A percentile compares a stretch with the other conserved stretches of the same genome.
Conservation (phyloP, 2,329 filamentous ascomycete genomes). For the Fusarium solani-melongenae region DNA sequence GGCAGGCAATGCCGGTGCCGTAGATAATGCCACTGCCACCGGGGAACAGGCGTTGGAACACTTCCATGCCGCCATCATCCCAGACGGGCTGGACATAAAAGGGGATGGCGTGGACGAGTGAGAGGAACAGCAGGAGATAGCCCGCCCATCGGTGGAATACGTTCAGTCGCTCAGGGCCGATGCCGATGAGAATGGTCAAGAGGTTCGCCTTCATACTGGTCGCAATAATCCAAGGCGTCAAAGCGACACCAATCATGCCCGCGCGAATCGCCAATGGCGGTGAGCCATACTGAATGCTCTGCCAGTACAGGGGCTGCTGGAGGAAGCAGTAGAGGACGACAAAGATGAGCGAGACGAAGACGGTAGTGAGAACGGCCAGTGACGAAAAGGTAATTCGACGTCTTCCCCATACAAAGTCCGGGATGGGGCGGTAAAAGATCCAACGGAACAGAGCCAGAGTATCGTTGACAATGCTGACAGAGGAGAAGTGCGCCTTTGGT, state of each 20-base stretch:
- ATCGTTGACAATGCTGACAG: conserved; percentile 80
- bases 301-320: conserved; percentile 88
- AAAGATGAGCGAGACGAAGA: conserved; percentile 75
- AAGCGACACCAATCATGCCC: conserved; percentile 91
- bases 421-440: conserved; percentile 89
- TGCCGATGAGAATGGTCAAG: conserved; percentile 84
- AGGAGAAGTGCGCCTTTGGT: conserved; percentile 79
- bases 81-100: conserved; percentile 92
- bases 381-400: conserved; percentile 84
- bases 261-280: conserved; percentile 87
- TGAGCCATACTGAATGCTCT: conserved; percentile 86
- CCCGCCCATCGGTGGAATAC: conserved; percentile 93
- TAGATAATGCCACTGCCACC: conserved; percentile 77
- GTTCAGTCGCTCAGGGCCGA: conserved; percentile 91
- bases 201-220: conserved; percentile 93
- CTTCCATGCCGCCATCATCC: conserved; percentile 77
- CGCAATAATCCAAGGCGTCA: conserved; percentile 92
- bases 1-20: conserved; percentile 84
- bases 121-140: conserved; percentile 85
- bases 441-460: conserved; percentile 85
- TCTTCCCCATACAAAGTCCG: conserved; percentile 75
- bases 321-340: conserved; percentile 86
- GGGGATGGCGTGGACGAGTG: conserved; percentile 85
- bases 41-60: conserved; percentile 78
- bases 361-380: conserved; percentile 75